Conservation (phyloP, 2,329 filamentous ascomycete species). For the Fusarium kyushuense region DNA sequence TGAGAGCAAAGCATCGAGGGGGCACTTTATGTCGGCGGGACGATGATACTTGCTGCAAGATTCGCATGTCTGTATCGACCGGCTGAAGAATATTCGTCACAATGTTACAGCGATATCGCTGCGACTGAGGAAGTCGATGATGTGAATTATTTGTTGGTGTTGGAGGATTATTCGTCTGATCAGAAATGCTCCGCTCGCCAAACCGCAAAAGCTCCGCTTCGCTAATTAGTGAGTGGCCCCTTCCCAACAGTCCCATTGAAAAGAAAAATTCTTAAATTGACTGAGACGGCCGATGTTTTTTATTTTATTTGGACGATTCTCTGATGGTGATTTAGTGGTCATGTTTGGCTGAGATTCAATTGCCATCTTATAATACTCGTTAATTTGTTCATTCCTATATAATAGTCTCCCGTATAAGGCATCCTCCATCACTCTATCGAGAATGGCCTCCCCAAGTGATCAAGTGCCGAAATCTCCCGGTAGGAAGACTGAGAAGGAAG, state of each 20-base stretch:
- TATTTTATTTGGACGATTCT: neutral
- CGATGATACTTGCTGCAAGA: conserved; percentile 2
- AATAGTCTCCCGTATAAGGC: neutral
- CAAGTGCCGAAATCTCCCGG: neutral
- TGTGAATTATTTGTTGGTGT: neutral
- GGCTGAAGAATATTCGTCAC: neutral
- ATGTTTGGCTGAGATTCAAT: neutral
- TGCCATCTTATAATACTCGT: neutral
- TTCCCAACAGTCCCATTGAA: conserved; percentile 5
- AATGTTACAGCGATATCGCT: neutral
- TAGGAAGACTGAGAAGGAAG: neutral
- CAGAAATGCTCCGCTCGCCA: neutral
- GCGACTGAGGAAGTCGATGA: neutral
- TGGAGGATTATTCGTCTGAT: neutral
- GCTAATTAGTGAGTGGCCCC: conserved; percentile 2
- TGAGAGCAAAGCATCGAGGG: neutral
- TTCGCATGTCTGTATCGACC: neutral
- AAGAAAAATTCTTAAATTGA: neutral
- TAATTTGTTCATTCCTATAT: neutral
- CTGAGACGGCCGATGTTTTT: neutral
- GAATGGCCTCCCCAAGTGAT: neutral
- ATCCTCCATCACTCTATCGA: neutral
- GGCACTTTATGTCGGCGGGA: neutral
- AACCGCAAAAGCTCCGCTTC: conserved; percentile 6
- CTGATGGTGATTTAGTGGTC: neutral